Base-by-base conservation (phyloP, 768 basidiomycete species). In the Russula earlei region DNA sequence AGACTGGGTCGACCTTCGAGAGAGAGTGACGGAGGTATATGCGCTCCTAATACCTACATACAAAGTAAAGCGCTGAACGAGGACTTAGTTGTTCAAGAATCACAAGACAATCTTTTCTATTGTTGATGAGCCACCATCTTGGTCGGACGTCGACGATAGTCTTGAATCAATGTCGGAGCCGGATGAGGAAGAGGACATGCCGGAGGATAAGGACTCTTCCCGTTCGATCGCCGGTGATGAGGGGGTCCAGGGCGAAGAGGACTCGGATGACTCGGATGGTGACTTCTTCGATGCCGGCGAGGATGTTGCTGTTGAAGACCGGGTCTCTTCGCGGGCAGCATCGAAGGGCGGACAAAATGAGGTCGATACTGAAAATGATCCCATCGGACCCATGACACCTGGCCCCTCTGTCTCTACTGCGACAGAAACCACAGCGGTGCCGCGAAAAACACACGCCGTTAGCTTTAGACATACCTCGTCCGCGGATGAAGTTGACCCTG, bases 1-100 rank as follows among this genome's bases (percentile, higher is more conserved):
- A 17, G 95, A 98, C 52, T 98, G 91, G 88, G 68, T 75, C 15
- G 91, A 97, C 70, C 79, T 97, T 53, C 76, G 82, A 60, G 72
- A 69, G 55, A 74, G 91, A 49, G 83, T 91, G 34, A 75, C 72
- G 2, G 84, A 88, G 70, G 92, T 95, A 49, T 49, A 85, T 70
- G 29, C 40, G 41, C n/a, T 27, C 54, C 22, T 43, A 51, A 46
- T n/a, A n/a, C 15, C 34, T 11, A 2, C 12, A 36, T 22, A 52
- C 47, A 59, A 43, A 41, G 27, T 17, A 5, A 45, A 22, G 11
- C 22, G 27, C 50, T 54, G 11, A 31, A 25, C 19, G 24, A 31
- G 19, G 17, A 20, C 11, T 44, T 59, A 81, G 80, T 69, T 81
- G 22, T 72, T 72, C 38, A 66, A 66, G 25, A 66, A 66, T 8